Base-by-base conservation (phyloP, 257 asterid species). In the Lithospermum erythrorhizon region DNA sequence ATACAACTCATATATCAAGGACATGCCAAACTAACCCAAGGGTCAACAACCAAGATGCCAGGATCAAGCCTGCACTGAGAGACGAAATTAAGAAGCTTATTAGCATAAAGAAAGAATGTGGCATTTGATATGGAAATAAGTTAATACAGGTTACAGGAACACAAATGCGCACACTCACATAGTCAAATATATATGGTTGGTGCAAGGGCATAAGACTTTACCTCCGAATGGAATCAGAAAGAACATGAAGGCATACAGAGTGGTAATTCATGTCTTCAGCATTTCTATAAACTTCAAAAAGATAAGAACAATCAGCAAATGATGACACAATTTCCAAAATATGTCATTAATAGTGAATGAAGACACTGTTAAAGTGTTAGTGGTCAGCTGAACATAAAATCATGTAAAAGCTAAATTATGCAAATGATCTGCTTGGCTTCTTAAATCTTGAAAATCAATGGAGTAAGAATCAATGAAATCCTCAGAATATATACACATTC, bases 251-350 rank as follows among this genome's bases (percentile, higher is more conserved):
- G 75, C 94, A 93, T 59, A 93, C 90, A 23, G 98, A 81, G 73
- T 93, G 98, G 71, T 89, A 73, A 73, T 93, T 93, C 98, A 93
- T 84, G 70, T 89, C 98, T 84, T 89, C 98, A 25, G 96, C 97
- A 48, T 72, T 82, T 76, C 98, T 80, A 72, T 93, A 89, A 55
- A 79, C 97, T 93, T 83, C 82, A 75, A 72, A 27, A 57, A 55
- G 52, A 65, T 24, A 68, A 3, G 54, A 55, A 47, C 11, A 24
- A 20, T 21, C 53, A 27, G 65, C 35, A 61, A 61, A 45, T 30
- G 17, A 13, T 5, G 29, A 41, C 49, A 41, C 49, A 14, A 41
- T 14, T 41, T 35, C 14, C 49, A 41, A 13, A 41, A 41, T 41
- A 41, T 41, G 18, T 4, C 13, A 35, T 35, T 10, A 41, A 11